Conservation (phyloP, 2,329 filamentous ascomycete species). For the Pyrenophora tritici-repentis region DNA sequence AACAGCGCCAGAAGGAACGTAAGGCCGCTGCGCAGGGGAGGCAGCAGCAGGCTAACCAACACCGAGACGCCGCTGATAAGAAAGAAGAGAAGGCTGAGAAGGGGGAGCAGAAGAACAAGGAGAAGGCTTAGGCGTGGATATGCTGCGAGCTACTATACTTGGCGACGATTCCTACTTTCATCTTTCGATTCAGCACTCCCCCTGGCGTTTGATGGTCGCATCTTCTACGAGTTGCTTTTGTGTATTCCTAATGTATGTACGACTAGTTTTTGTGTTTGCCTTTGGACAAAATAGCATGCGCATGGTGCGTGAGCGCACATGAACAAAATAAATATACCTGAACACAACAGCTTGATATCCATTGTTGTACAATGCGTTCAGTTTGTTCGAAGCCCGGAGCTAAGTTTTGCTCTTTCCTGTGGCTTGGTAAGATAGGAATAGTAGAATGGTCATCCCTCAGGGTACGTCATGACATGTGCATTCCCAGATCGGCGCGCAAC, state of each 20-base stretch:
- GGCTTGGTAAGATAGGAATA: not conserved
- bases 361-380: not conserved
- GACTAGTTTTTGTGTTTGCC: constrained; percentile 11
- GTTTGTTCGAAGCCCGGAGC: not conserved
- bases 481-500: not conserved
- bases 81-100: constrained; percentile 26
- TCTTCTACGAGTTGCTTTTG: not conserved
- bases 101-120: constrained; percentile 29
- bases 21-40: constrained; percentile 34
- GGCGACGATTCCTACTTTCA: not conserved
- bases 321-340: not conserved
- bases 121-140: constrained; percentile 8
- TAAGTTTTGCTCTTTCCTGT: no score
- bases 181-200: constrained; percentile 1
- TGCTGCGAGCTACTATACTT: no score
- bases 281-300: constrained; percentile 9
- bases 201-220: constrained; percentile 17
- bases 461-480: constrained; percentile 32
- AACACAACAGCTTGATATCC: not conserved
- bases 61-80: constrained; percentile 28
- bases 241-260: constrained; percentile 19
- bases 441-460: constrained; percentile 2
- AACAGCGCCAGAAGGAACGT: constrained; percentile 63
- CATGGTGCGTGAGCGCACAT: constrained; percentile 5
- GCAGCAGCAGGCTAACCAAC: constrained; percentile 23